Evolutionary conservation across 2,329 filamentous ascomycete genomes (phyloP).

Genomic region (Apiospora arundinis): DNA sequence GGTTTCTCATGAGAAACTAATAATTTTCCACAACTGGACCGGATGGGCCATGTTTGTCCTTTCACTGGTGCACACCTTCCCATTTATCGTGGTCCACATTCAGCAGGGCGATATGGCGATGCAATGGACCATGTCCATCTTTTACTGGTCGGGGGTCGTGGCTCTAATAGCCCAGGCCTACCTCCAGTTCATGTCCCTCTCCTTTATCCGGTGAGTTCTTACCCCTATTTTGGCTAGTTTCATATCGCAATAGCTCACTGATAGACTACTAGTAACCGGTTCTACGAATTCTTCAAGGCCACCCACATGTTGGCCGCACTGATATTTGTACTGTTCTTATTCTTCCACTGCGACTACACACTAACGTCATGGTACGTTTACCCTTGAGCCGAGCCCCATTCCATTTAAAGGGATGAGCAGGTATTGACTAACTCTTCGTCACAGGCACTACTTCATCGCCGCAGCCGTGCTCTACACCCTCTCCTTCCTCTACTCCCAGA

Average conservation of each 20-base stretch:
- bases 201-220: constrained; percentile 50
- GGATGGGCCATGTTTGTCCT: constrained; percentile 62
- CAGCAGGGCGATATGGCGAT: constrained; percentile 53
- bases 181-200: constrained; percentile 60
- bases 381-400: constrained; percentile 30
- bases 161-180: constrained; percentile 60
- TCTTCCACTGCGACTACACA: constrained; percentile 63
- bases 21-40: constrained; percentile 61
- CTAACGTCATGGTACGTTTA: constrained; percentile 55
- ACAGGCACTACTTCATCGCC: constrained; percentile 63
- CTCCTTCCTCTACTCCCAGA: constrained; percentile 51
- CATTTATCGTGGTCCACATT: constrained; percentile 61
- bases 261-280: constrained; percentile 48
- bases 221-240: neutral
- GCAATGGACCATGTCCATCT: constrained; percentile 50
- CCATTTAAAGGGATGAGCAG: no score
- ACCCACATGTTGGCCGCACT: constrained; percentile 59
- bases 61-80: constrained; percentile 64
- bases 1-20: constrained; percentile 62
- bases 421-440: constrained; percentile 38
- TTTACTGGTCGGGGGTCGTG: constrained; percentile 63
- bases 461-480: constrained; percentile 57
- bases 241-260: neutral
- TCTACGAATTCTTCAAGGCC: constrained; percentile 67
- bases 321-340: constrained; percentile 64